Percentiles rank a stretch among this genome's conserved stretches.
phyloP scores from a whole-genome alignment of 2,329 filamentous ascomycete species.

The Pseudophaeomoniella oleicola region DNA sequence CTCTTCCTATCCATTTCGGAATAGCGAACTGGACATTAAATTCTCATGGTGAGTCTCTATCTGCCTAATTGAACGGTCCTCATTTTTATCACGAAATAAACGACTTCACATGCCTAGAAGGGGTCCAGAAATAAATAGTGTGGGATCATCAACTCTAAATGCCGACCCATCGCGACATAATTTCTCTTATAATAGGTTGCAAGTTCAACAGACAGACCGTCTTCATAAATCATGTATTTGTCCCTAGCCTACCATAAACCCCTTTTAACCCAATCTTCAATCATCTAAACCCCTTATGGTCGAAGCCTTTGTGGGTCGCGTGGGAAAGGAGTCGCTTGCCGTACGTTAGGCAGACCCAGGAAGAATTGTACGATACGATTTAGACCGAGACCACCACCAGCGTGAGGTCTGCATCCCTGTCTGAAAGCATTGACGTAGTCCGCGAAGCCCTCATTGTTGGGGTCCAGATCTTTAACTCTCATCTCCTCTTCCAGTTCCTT shows the following conservation, averaged over 20 bases:
- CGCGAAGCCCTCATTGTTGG: constrained; percentile 42
- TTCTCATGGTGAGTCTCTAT: no score
- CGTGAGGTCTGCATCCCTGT: constrained; percentile 50
- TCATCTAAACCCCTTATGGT: constrained; percentile 16
- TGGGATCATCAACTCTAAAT: no score
- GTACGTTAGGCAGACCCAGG: constrained; percentile 48
- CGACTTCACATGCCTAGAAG: no score
- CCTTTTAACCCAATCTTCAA: neutral
- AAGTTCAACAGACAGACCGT: neutral
- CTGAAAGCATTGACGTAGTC: constrained; percentile 51
- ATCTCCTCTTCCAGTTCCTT: constrained; percentile 43
- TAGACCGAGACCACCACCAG: constrained; percentile 49
- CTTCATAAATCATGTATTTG: neutral
- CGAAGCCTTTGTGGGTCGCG: constrained; percentile 44
- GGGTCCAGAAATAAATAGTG: no score
- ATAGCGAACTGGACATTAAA: no score
- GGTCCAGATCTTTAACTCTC: constrained; percentile 44
- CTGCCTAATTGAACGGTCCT: no score
- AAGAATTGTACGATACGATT: constrained; percentile 55
- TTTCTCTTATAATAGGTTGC: no score
- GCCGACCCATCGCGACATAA: no score
- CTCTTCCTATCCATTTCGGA: constrained; percentile 12
- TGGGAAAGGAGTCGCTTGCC: constrained; percentile 48
- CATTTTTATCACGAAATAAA: no score
- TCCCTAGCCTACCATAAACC: no score